Conservation (phyloP, 495 filamentous ascomycete genomes). For the Aeminium ludgeri region DNA sequence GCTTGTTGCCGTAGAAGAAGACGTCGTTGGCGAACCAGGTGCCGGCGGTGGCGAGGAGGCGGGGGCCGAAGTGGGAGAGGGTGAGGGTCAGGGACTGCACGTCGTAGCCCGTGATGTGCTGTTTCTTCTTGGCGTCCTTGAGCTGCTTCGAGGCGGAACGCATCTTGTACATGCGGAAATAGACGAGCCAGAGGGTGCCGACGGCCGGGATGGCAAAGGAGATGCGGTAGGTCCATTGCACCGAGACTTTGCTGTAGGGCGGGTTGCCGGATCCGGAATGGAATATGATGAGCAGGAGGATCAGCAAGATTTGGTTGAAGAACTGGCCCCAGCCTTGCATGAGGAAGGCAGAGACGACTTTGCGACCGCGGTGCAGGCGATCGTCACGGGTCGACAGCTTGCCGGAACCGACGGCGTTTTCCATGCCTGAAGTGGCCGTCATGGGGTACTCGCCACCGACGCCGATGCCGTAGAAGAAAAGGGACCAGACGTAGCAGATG, state of each 20-base stretch:
- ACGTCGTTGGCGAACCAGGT: constrained; percentile 86
- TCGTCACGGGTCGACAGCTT: constrained; percentile 77
- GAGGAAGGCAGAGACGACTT: constrained; percentile 81
- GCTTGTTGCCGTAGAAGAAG: constrained; percentile 97
- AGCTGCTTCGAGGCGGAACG: constrained; percentile 57
- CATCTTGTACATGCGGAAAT: constrained; percentile 86
- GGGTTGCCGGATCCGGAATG: constrained; percentile 54
- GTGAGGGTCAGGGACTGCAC: constrained; percentile 57
- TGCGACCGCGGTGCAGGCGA: constrained; percentile 80
- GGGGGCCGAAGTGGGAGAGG: constrained; percentile 61
- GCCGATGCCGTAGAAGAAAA: constrained; percentile 82
- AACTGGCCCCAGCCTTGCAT: constrained; percentile 97
- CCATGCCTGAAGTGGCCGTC: constrained; percentile 89
- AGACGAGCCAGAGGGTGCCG: constrained; percentile 80
- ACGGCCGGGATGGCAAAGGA: constrained; percentile 73
- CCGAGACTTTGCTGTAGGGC: constrained; percentile 51
- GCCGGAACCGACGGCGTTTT: constrained; percentile 69
- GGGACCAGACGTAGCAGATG: constrained; percentile 76
- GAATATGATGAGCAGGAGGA: constrained; percentile 64
- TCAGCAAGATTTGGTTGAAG: constrained; percentile 72
- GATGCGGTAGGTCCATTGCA: constrained; percentile 73
- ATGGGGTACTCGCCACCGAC: constrained; percentile 93
- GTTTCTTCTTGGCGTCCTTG: constrained; percentile 60
- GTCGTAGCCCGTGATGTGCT: constrained; percentile 75
- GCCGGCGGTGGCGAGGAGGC: constrained; percentile 67